A percentile compares a stretch with the other conserved stretches of the same genome.
Evolutionary conservation across 192 early-diverging fungal species (phyloP).

Genomic region (Backusella tuberculispora): DNA sequence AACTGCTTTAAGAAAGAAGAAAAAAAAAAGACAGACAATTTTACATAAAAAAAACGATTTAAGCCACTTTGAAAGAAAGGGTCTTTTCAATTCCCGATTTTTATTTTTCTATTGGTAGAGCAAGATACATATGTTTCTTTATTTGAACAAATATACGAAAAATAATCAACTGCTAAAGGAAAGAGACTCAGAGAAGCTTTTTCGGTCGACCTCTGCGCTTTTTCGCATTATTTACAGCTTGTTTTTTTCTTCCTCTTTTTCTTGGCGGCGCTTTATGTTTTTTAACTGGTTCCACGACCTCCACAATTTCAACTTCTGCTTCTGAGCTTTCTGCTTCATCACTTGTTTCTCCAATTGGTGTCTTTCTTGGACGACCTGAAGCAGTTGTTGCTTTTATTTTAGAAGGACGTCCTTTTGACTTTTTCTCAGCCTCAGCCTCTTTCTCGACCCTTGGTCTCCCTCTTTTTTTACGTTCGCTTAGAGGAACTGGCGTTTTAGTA

Average conservation of each 20-base stretch:
- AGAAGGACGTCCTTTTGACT: no score
- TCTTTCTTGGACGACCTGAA: no score
- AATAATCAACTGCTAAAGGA: neutral
- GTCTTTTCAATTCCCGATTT: neutral
- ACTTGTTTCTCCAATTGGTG: no score
- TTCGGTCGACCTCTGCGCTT: neutral
- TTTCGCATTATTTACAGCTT: no score
- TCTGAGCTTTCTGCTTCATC: no score
- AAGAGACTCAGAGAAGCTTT: neutral
- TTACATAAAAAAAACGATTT: neutral
- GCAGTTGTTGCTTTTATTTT: no score
- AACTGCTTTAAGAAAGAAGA: neutral
- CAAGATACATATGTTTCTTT: neutral
- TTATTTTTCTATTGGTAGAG: neutral
- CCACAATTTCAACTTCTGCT: no score
- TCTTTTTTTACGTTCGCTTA: neutral
- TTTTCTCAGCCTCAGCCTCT: neutral
- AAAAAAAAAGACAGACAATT: neutral
- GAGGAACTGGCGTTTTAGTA: no score
- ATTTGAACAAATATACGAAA: neutral
- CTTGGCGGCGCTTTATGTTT: no score
- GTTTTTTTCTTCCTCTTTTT: no score
- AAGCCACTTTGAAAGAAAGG: neutral
- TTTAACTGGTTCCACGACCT: no score
- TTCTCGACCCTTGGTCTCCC: neutral